Conservation (phyloP, 2,329 filamentous ascomycete species). For the Simplicillium sp. region DNA sequence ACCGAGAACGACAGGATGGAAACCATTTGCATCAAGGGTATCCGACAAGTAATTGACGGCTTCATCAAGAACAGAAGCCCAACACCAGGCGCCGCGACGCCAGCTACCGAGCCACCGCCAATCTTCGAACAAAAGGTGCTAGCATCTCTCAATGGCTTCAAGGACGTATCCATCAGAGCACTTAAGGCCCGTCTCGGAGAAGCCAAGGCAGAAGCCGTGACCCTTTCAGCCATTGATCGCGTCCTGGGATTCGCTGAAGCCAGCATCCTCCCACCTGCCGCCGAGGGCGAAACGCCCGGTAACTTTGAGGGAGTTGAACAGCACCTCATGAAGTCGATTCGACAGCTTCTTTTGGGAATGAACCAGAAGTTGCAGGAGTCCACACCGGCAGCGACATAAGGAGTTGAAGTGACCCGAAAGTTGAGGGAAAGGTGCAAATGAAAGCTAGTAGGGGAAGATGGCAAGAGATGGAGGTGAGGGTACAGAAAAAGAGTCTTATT, state of each 20-base stretch:
- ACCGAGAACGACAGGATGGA: slow-evolving; percentile 37
- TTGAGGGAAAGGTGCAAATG: no score
- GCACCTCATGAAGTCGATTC: slow-evolving; percentile 29
- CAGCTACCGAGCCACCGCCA: slow-evolving; percentile 14
- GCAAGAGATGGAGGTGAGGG: no score
- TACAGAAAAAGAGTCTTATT: no score
- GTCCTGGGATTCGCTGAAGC: slow-evolving; percentile 36
- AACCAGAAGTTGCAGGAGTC: slow-evolving; percentile 26
- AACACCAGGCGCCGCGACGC: slow-evolving; percentile 17
- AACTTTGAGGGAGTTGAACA: slow-evolving; percentile 30
- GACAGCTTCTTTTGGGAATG: slow-evolving; percentile 27
- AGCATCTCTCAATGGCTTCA: slow-evolving; percentile 32
- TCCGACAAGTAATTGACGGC: slow-evolving; percentile 32
- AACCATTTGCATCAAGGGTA: slow-evolving; percentile 33
- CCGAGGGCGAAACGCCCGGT: slow-evolving; percentile 20
- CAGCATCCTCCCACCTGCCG: slow-evolving; percentile 26
- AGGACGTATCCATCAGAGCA: slow-evolving; percentile 32
- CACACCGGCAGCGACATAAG: neutral
- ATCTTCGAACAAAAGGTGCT: slow-evolving; percentile 31
- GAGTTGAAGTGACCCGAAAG: no score
- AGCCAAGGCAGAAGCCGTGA: slow-evolving; percentile 32
- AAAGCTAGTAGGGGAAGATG: no score
- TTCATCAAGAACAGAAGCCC: slow-evolving; percentile 27
- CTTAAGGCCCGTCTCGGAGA: slow-evolving; percentile 29
- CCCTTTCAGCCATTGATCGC: slow-evolving; percentile 40